Conservation (phyloP, 352 stramenopile species). For the Globisporangium carolinianum region DNA sequence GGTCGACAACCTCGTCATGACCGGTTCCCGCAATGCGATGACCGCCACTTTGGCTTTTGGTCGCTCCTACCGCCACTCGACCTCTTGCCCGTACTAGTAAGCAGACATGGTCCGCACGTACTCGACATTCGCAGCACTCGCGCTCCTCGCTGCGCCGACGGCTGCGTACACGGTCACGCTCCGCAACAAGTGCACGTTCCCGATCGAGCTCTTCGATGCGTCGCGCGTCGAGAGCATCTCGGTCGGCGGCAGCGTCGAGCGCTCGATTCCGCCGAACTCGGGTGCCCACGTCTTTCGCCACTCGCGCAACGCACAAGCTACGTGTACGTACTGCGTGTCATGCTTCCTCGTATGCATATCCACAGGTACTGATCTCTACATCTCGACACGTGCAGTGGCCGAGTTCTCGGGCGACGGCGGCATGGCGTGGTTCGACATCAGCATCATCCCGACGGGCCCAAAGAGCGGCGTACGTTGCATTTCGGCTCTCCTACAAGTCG, state of each 20-base stretch:
- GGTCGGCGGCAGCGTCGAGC: constrained; percentile 21
- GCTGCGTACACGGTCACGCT: constrained; percentile 36
- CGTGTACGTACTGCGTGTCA: constrained; percentile 23
- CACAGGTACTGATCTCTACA: neutral
- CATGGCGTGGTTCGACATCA: constrained; percentile 67
- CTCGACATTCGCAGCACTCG: constrained; percentile 16
- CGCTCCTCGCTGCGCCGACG: constrained; percentile 19
- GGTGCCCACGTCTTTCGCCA: constrained; percentile 43
- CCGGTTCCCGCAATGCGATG: neutral
- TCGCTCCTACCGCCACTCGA: neutral
- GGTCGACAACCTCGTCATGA: too few relatives aligned
- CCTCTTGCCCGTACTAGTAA: neutral
- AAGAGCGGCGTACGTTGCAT: constrained; percentile 21
- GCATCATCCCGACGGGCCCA: constrained; percentile 61
- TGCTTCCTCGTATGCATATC: constrained; percentile 5
- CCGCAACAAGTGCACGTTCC: constrained; percentile 38
- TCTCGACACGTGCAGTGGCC: constrained; percentile 22
- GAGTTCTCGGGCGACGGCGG: constrained; percentile 59
- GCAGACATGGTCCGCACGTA: constrained; percentile 22
- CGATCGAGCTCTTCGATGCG: constrained; percentile 46
- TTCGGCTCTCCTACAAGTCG: too few relatives aligned
- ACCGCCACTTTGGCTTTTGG: constrained; percentile 3
- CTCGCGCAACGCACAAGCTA: constrained; percentile 36
- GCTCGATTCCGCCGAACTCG: constrained; percentile 23
- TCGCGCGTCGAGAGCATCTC: constrained; percentile 23